Evolutionary conservation across 2,329 filamentous ascomycete genomes (phyloP).

Genomic region (Calycina marina): DNA sequence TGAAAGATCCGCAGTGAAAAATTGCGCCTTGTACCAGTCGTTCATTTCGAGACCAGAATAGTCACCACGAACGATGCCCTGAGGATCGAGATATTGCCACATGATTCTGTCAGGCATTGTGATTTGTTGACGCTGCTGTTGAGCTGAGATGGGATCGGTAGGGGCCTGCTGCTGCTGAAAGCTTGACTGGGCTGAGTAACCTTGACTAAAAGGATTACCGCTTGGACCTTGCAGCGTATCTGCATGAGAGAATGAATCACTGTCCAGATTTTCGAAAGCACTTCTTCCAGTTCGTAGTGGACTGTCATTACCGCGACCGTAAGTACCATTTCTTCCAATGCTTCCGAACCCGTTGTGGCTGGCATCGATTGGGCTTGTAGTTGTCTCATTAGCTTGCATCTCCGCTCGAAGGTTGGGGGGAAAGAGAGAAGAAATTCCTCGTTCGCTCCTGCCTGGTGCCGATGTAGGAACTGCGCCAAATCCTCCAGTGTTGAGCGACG

Average conservation of each 20-base stretch:
- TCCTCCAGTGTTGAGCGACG: conserved; percentile 37
- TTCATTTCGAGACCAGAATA: conserved; percentile 98
- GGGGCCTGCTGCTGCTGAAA: conserved; percentile 22
- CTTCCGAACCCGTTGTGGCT: conserved; percentile 48
- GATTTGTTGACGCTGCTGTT: conserved; percentile 58
- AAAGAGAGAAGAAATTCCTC: conserved; percentile 73
- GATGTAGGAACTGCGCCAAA: conserved; percentile 49
- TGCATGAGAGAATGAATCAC: conserved; percentile 14
- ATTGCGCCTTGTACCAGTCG: conserved; percentile 98
- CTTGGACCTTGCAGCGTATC: conserved; percentile 14
- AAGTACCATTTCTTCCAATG: conserved; percentile 48
- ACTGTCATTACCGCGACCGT: conserved; percentile 42
- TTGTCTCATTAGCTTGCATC: conserved; percentile 64
- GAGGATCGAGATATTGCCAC: conserved; percentile 95
- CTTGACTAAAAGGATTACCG: conserved; percentile 15
- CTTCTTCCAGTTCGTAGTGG: conserved; percentile 40
- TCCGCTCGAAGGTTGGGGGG: conserved; percentile 81
- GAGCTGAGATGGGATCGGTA: conserved; percentile 32
- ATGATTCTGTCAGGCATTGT: conserved; percentile 97
- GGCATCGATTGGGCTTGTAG: conserved; percentile 42
- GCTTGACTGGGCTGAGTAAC: conserved; percentile 14
- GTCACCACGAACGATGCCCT: conserved; percentile 81
- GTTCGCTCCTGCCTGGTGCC: conserved; percentile 57
- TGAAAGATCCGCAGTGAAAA: conserved; percentile 86
- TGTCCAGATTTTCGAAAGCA: conserved; percentile 36